A percentile compares a stretch with the other conserved stretches of the same genome.
Evolutionary conservation across 2,329 filamentous ascomycete species (phyloP).

Genomic region (Chaetomium sp.): DNA sequence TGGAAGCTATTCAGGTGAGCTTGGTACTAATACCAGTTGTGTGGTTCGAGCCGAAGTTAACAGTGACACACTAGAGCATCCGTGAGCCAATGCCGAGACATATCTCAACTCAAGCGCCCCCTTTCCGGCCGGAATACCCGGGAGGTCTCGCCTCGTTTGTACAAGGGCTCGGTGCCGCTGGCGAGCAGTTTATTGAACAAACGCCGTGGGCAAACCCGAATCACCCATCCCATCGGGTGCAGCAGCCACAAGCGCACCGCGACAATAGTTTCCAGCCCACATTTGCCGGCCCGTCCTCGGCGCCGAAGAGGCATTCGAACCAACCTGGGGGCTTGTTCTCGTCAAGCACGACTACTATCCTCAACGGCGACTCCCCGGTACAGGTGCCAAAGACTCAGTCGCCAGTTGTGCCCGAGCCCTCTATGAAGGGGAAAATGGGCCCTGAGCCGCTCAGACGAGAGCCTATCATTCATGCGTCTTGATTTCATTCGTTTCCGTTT

Average conservation of each 20-base stretch:
- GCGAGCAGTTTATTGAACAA: constrained; percentile 85
- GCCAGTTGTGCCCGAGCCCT: constrained; percentile 25
- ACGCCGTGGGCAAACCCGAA: constrained; percentile 93
- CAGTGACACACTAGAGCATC: constrained; percentile 38
- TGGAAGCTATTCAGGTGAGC: constrained; percentile 86
- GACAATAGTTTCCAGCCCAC: constrained; percentile 38
- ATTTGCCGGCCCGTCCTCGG: constrained; percentile 41
- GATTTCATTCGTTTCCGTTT: constrained; percentile 24
- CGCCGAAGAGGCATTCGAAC: constrained; percentile 44
- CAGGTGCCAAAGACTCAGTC: constrained; percentile 30
- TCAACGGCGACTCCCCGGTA: constrained; percentile 33
- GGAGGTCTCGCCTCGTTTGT: constrained; percentile 47
- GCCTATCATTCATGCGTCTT: constrained; percentile 34
- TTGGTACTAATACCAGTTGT: constrained; percentile 6
- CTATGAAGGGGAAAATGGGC: constrained; percentile 37
- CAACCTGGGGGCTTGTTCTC: constrained; percentile 41
- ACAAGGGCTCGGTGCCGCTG: constrained; percentile 63
- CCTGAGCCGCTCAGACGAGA: constrained; percentile 39
- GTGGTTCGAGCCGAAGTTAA: constrained; percentile 23
- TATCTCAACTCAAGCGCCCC: constrained; percentile 20
- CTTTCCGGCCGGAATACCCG: constrained; percentile 29
- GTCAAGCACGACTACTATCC: constrained; percentile 39
- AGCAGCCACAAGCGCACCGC: constrained; percentile 47
- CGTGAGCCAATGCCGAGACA: constrained; percentile 33
- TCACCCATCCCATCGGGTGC: constrained; percentile 66